A percentile compares a stretch with the other conserved stretches of the same genome.
phyloP scores from a whole-genome alignment of 2,329 filamentous ascomycete species.

The Aureobasidium sp. region DNA sequence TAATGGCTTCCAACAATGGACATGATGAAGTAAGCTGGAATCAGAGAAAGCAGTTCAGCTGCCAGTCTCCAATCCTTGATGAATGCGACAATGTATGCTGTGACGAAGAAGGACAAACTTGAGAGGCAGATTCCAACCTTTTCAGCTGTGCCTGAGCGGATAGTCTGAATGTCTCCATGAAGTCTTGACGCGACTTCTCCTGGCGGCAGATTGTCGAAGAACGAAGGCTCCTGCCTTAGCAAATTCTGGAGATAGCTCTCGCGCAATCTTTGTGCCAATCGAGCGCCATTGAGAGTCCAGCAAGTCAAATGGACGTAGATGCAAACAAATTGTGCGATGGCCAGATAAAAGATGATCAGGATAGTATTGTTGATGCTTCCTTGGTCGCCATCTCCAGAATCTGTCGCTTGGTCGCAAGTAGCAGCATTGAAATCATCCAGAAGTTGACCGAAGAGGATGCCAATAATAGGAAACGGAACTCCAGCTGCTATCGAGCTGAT shows the following conservation, averaged over 20 bases:
- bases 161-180: slow-evolving; percentile 57
- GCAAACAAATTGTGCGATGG: slow-evolving; percentile 54
- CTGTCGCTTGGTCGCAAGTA: slow-evolving; percentile 40
- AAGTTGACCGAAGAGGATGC: slow-evolving; percentile 57
- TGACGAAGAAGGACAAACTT: slow-evolving; percentile 58
- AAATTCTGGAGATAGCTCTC: slow-evolving; percentile 53
- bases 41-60: slow-evolving; percentile 55
- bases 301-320: slow-evolving; percentile 59
- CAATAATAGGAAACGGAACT: slow-evolving; percentile 56
- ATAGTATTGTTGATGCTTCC: slow-evolving; percentile 50
- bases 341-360: slow-evolving; percentile 54
- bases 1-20: slow-evolving; percentile 49
- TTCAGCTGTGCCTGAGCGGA: slow-evolving; percentile 62
- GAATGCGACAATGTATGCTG: slow-evolving; percentile 61
- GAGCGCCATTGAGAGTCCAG: slow-evolving; percentile 58
- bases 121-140: slow-evolving; percentile 61
- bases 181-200: slow-evolving; percentile 59
- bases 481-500: slow-evolving; percentile 48
- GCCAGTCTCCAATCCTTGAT: slow-evolving; percentile 56
- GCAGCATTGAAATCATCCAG: slow-evolving; percentile 54
- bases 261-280: slow-evolving; percentile 56
- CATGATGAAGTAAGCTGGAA: slow-evolving; percentile 58
- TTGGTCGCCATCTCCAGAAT: slow-evolving; percentile 31
- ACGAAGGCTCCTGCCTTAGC: slow-evolving; percentile 55
- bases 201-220: slow-evolving; percentile 56